Percentiles rank a stretch among this genome's conserved stretches.
phyloP scores from a whole-genome alignment of 1,284 basidiomycete genomes.

The Boletellus dicymbophilus region DNA sequence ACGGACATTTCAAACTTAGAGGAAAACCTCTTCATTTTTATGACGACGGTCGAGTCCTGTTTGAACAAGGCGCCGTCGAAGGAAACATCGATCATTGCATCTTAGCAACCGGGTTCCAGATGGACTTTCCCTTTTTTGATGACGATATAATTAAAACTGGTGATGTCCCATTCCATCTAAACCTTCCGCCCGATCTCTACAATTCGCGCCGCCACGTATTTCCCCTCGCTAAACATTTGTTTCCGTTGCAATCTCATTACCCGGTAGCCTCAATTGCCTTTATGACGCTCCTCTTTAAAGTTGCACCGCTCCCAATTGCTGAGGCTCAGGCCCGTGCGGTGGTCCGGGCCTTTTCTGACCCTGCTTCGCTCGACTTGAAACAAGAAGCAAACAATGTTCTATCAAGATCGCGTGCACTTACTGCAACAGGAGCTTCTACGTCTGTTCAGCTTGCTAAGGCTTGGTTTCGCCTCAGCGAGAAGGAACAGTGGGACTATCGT shows the following conservation, averaged over 20 bases:
- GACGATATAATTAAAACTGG: constrained; percentile 31
- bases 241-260: constrained; percentile 48
- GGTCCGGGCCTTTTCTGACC: constrained; percentile 52
- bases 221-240: constrained; percentile 57
- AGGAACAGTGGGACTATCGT: constrained; percentile 70
- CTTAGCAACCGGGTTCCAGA: constrained; percentile 74
- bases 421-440: constrained; percentile 30
- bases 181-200: constrained; percentile 53
- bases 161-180: constrained; percentile 41
- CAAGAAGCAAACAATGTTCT: constrained; percentile 50
- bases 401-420: constrained; percentile 47
- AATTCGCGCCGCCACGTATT: constrained; percentile 68
- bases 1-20: constrained; percentile 44
- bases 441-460: constrained; percentile 44
- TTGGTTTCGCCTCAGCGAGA: constrained; percentile 54
- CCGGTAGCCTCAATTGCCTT: constrained; percentile 61
- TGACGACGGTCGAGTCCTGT: constrained; percentile 49
- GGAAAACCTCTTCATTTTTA: constrained; percentile 46
- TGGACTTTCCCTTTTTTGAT: constrained; percentile 61
- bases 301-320: constrained; percentile 64
- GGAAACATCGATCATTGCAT: constrained; percentile 59
- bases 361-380: constrained; percentile 47
- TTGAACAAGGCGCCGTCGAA: constrained; percentile 61
- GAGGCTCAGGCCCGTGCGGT: constrained; percentile 69
- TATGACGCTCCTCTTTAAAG: constrained; percentile 55